Evolutionary conservation across 1,139 yeast genomes (phyloP), one percentile per base, ranked within the genome.

Genomic region (Taphrina sp.): DNA sequence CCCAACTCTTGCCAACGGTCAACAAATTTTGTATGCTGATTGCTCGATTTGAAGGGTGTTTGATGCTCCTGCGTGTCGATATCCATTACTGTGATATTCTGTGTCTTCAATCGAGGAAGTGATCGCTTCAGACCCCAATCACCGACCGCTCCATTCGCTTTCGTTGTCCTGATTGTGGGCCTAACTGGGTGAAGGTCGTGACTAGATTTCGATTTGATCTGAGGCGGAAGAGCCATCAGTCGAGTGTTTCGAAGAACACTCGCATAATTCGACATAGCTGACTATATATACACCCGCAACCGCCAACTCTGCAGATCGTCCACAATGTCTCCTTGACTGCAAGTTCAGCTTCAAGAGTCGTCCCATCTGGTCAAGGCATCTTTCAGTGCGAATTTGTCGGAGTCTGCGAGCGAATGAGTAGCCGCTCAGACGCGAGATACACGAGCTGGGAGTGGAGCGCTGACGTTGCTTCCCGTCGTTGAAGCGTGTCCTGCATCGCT

Each of bases 51-150:
- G 37, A 42, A 52, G 5, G 52, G 57, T 20, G 57, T 52, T 16
- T 52, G 52, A 29, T 52, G 57, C 19, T 41, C 47, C 23, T 44
- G 47, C 3, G 56, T 43, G 29, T 56, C 58, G 24, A 43, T 34
- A 22, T 56, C 43, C 2, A 26, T 12, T 7, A 56, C 33, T 10
- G 46, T 33, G 24, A 56, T 42, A 26, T 51, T 43, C 22, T 36
- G 26, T 29, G 58, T 56, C 26, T 26, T 43, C 33, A 56, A 23
- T 5, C 42, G 42, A 10, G 58, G 58, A 19, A 56, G 19, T 12
- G 35, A 24, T 16, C 56, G 44, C 45, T 56, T 56, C 14, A 49
- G 42, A 7, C 58, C 58, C 58, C 58, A 56, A 46, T 56, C 58
- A 10, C 58, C 58, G 24, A 35, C 47, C 14, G 33, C 43, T 31